Conservation (phyloP, 2,329 filamentous ascomycete species). For the Westerdykella aurantiaca region DNA sequence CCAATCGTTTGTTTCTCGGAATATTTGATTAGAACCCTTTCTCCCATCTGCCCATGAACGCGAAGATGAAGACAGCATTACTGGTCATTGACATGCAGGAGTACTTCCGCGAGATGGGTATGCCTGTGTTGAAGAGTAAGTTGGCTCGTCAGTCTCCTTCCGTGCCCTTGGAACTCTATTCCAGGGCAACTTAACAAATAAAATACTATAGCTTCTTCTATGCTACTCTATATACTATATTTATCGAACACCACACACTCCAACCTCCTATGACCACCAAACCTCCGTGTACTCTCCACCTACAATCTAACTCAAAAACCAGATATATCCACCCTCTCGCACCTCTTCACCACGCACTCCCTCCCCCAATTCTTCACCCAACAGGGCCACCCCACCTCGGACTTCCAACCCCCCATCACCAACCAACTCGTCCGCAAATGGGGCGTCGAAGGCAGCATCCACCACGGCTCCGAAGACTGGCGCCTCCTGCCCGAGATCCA, state of each 20-base stretch:
- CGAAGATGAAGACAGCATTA: slow-evolving; percentile 30
- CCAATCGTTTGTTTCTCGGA: too few relatives aligned
- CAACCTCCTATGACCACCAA: slow-evolving; percentile 29
- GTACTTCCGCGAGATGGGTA: slow-evolving; percentile 32
- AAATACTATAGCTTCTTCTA: too few relatives aligned
- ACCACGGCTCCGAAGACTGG: slow-evolving; percentile 26
- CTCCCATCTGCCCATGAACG: background rate
- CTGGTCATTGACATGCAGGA: slow-evolving; percentile 41
- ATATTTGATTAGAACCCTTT: background rate
- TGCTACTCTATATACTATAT: too few relatives aligned
- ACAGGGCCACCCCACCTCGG: slow-evolving; percentile 34
- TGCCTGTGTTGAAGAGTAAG: background rate
- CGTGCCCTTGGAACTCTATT: too few relatives aligned
- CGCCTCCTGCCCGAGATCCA: slow-evolving; percentile 24
- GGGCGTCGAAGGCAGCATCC: slow-evolving; percentile 32
- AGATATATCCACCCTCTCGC: slow-evolving; percentile 15
- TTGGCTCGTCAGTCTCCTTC: background rate
- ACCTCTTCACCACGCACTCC: slow-evolving; percentile 18
- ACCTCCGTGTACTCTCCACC: too few relatives aligned
- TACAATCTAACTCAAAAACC: background rate
- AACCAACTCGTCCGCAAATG: slow-evolving; percentile 40
- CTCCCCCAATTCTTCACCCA: slow-evolving; percentile 38
- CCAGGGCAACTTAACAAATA: too few relatives aligned
- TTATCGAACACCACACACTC: slow-evolving; percentile 22
- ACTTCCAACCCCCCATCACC: slow-evolving; percentile 23